These are phyloP conservation scores for Leucocoprinus sp. DNA, from an alignment of 768 basidiomycete genomes.

Conservation along the genomic window DNA sequence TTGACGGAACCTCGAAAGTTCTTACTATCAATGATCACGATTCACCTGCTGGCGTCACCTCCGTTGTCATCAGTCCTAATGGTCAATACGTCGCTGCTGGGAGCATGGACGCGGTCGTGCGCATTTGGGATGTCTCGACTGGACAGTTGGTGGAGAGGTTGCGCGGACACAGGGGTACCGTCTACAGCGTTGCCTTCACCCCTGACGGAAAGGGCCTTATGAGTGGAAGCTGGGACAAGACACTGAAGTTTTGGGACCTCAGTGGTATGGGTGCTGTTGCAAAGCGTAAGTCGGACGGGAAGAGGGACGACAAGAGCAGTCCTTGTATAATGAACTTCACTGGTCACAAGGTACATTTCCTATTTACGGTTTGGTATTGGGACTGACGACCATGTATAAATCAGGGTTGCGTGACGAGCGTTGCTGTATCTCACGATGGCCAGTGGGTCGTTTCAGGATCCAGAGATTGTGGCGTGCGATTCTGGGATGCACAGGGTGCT, in stretches of 20 bases:
- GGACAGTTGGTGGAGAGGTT: slow-evolving; percentile 61
- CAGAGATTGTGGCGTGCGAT: slow-evolving; percentile 78
- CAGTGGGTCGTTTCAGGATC: slow-evolving; percentile 73
- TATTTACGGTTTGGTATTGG: slow-evolving; percentile 23
- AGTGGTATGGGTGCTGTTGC: slow-evolving; percentile 35
- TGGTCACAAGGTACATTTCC: slow-evolving; percentile 63
- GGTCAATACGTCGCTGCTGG: slow-evolving; percentile 58
- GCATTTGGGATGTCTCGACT: slow-evolving; percentile 66
- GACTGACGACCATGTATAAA: slow-evolving; percentile 31
- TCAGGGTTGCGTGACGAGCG: slow-evolving; percentile 41
- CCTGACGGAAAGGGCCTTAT: slow-evolving; percentile 86
- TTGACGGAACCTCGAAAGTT: slow-evolving; percentile 23
- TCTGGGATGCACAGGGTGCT: slow-evolving; percentile 53
- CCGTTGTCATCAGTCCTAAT: slow-evolving; percentile 67
- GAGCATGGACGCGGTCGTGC: slow-evolving; percentile 58
- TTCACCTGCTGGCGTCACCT: slow-evolving; percentile 55
- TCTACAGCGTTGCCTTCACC: slow-evolving; percentile 86
- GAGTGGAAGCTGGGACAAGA: slow-evolving; percentile 81
- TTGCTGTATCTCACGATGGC: slow-evolving; percentile 66
- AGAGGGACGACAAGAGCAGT: slow-evolving; percentile 34
- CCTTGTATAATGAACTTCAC: slow-evolving; percentile 68
- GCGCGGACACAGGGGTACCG: slow-evolving; percentile 68
- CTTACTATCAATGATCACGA: slow-evolving; percentile 38
- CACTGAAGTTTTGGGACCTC: slow-evolving; percentile 78
- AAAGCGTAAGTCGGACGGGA: slow-evolving; percentile 45